Evolutionary conservation across 805 yeast species (phyloP).

Genomic region (Candida nitratophila): DNA sequence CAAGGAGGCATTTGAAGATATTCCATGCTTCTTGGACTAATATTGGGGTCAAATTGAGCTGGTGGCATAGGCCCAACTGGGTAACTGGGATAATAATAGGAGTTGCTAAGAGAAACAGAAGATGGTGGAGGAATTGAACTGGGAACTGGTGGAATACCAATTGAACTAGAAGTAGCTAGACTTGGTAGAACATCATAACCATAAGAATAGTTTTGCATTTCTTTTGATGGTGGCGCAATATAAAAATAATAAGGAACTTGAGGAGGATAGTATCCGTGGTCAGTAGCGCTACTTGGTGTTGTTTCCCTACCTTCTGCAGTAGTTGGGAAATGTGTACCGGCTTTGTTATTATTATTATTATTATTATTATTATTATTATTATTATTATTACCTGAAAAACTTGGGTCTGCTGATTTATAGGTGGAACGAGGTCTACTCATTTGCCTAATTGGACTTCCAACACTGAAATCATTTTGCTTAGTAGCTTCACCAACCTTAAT

Average conservation of each 20-base stretch:
- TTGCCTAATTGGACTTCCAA: no score
- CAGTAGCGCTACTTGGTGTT: conserved; percentile 6
- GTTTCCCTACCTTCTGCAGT: no score
- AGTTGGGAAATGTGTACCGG: no score
- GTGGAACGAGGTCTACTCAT: no score
- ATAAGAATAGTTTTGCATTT: conserved; percentile 20
- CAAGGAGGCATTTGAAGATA: conserved; percentile 23
- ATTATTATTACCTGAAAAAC: no score
- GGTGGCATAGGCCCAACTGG: neutral
- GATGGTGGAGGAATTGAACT: neutral
- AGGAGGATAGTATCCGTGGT: conserved; percentile 12
- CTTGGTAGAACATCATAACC: conserved; percentile 1
- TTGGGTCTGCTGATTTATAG: no score
- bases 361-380: neutral
- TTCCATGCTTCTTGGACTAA: conserved; percentile 8
- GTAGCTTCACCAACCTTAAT: no score
- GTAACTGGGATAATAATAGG: conserved; percentile 1
- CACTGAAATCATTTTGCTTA: no score
- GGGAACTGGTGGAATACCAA: conserved; percentile 7
- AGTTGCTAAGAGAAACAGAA: no score
- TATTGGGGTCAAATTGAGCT: neutral
- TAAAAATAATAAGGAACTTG: conserved; percentile 24
- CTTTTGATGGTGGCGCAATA: conserved; percentile 23
- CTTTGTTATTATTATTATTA: no score
- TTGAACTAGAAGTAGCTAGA: neutral